Base-by-base conservation (phyloP, 345 rosid genomes). In the Linum trigynum region DNA sequence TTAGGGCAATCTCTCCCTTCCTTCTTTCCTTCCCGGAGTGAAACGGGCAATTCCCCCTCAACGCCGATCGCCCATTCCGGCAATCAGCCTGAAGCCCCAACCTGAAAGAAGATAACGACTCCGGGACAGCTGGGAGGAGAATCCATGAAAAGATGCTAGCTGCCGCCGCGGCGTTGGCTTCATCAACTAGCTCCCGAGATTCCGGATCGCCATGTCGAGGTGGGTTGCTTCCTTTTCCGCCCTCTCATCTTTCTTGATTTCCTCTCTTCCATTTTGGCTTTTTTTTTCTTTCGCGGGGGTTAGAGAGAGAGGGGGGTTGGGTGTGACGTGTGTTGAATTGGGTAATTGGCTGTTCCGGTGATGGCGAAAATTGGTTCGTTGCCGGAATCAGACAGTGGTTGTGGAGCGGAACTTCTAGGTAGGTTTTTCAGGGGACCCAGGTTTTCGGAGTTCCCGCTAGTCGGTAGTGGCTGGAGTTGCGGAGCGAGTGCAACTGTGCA, bases 121-220 rank as follows among this genome's bases (percentile, higher is more conserved):
- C 12, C 23, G 37, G 16, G 3, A 50, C 14, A 16, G 38, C 11
- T 8, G 35, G 42, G 39, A 16, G 59, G 43, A 8, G 57, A 73
- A 61, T 80, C 78, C 63, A 80, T 81, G 83, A 80, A 69, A 85
- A 78, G 62, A 81, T 85, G 88, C 88, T 65, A 39, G 75, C 65
- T 36, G 62, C 50, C 16, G 65, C 65, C 7, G 17, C 65, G 32
- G 6, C 55, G 65, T 64, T 82, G 72, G 72, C 77, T 38, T 50
- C 65, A 23, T 32, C 69, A 39, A 3, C 63, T 17, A 10, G 12
- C 58, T 56, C 38, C 60, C 39, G 60, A 5, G 14, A 9, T 57
- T n/a, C 32, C 48, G 63, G 56, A 65, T 73, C 80, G 79, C 82
- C 77, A 86, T 86, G 92, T 82, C 82, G 53, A 84, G 89, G 92